phyloP scores from a whole-genome alignment of 2,329 filamentous ascomycete species.

The Eurotiales sp. region DNA sequence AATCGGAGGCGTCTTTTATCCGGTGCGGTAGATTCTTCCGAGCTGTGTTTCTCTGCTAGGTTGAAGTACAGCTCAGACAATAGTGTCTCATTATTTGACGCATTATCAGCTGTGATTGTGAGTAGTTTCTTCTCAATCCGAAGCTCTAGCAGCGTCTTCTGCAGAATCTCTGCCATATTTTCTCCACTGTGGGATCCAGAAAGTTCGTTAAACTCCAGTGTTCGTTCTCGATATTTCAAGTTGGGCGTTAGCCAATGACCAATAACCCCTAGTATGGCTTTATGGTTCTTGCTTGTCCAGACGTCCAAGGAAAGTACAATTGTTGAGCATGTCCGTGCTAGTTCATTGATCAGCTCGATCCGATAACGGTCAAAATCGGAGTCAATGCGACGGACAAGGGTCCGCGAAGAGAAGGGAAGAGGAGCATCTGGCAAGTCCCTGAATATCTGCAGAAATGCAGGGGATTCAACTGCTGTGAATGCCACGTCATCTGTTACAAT shows the following conservation, averaged over 20 bases:
- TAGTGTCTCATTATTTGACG: slow-evolving; percentile 16
- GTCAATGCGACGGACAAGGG: not conserved
- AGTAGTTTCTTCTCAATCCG: slow-evolving; percentile 12
- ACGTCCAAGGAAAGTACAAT: slow-evolving; percentile 17
- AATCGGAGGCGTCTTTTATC: no score
- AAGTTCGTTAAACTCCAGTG: slow-evolving; percentile 17
- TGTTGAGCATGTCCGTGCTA: slow-evolving; percentile 14
- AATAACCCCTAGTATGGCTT: slow-evolving; percentile 17
- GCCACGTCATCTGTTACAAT: slow-evolving; percentile 5
- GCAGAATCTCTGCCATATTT: slow-evolving; percentile 14
- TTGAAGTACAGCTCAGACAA: slow-evolving; percentile 8
- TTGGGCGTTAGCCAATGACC: slow-evolving; percentile 18
- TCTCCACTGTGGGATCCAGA: slow-evolving; percentile 16
- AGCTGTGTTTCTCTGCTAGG: no score
- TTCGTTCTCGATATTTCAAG: slow-evolving; percentile 16
- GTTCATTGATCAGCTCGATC: slow-evolving; percentile 8
- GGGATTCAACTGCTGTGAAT: slow-evolving; percentile 11
- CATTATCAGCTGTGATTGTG: slow-evolving; percentile 18
- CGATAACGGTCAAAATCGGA: slow-evolving; percentile 10
- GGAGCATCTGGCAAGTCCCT: no score
- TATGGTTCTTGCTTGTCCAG: slow-evolving; percentile 15
- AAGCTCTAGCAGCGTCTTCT: slow-evolving; percentile 13
- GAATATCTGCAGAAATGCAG: slow-evolving; percentile 3
- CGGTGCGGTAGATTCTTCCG: no score
- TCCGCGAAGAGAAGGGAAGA: no score